These are phyloP conservation scores for Marasmius oreades DNA, from an alignment of 1,284 basidiomycete species.

Conservation along the genomic window DNA sequence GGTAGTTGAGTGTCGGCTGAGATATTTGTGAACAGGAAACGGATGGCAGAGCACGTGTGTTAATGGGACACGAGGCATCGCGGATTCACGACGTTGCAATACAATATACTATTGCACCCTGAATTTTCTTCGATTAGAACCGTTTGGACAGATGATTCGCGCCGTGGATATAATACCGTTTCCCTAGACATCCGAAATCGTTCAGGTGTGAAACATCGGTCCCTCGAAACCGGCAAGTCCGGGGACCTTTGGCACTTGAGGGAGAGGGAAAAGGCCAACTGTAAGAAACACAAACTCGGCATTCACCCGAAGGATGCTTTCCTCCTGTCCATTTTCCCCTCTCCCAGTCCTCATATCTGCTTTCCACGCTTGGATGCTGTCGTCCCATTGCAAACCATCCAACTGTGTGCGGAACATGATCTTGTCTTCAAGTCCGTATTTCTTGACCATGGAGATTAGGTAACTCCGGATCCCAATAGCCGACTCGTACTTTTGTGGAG, in stretches of 20 bases:
- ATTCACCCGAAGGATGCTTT: background rate
- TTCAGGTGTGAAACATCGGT: constrained; percentile 16
- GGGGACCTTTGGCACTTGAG: constrained; percentile 15
- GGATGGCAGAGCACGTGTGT: no score
- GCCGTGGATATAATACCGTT: no score
- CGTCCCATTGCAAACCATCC: constrained; percentile 13
- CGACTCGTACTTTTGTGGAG: constrained; percentile 16
- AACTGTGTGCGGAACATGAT: constrained; percentile 13
- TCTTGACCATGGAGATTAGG: constrained; percentile 16
- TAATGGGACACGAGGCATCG: no score
- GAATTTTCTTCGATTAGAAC: no score
- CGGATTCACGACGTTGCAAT: no score
- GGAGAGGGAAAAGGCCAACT: constrained; percentile 8
- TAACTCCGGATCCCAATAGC: constrained; percentile 15
- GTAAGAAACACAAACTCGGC: constrained; percentile 14
- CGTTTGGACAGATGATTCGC: no score
- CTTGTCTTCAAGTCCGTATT: constrained; percentile 16
- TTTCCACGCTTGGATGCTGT: constrained; percentile 8
- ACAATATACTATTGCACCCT: no score
- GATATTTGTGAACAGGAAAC: no score
- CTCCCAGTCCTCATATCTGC: constrained; percentile 8
- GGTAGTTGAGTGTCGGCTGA: no score
- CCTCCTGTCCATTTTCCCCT: constrained; percentile 6
- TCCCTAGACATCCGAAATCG: no score
- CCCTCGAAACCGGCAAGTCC: constrained; percentile 15